Conservation (phyloP, 805 yeast genomes). For the Debaryomyces tyrocola region DNA sequence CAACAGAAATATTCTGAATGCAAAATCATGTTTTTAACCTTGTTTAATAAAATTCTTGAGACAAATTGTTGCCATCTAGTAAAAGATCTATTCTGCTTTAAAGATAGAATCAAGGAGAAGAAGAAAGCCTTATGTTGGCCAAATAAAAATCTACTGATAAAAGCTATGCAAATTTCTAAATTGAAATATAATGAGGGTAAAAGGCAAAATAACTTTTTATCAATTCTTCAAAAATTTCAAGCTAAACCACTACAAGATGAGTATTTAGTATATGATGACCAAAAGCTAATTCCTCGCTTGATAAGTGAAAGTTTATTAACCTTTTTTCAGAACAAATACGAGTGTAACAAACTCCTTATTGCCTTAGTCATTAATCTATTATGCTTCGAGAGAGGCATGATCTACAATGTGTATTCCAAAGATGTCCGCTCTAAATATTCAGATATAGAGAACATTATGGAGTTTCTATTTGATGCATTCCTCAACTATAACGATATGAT, state of each 20-base stretch:
- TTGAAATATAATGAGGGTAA: background rate
- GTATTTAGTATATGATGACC: background rate
- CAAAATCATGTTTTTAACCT: background rate
- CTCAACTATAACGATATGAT: constrained; percentile 4
- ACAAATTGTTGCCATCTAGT: background rate
- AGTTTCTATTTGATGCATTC: constrained; percentile 16
- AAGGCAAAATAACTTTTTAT: background rate
- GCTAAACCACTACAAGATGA: background rate
- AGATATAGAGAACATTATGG: constrained; percentile 6
- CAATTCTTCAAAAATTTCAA: background rate
- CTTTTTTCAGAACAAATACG: constrained; percentile 16
- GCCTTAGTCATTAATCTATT: constrained; percentile 6
- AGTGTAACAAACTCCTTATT: constrained; percentile 10
- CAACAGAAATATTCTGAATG: background rate
- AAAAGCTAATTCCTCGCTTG: background rate
- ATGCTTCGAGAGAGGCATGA: constrained; percentile 1
- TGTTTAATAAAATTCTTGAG: constrained; percentile 4
- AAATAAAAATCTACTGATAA: constrained; percentile 10
- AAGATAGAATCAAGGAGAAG: background rate
- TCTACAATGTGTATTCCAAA: constrained; percentile 5
- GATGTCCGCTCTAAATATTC: background rate
- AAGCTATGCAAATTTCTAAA: constrained; percentile 14
- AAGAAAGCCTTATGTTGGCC: background rate
- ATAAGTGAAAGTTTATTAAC: constrained; percentile 2
- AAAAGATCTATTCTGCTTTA: constrained; percentile 1